Evolutionary conservation across 1,139 yeast species (phyloP), one percentile per base, ranked within the genome.

Genomic region (Geotrichum aggregatum): DNA sequence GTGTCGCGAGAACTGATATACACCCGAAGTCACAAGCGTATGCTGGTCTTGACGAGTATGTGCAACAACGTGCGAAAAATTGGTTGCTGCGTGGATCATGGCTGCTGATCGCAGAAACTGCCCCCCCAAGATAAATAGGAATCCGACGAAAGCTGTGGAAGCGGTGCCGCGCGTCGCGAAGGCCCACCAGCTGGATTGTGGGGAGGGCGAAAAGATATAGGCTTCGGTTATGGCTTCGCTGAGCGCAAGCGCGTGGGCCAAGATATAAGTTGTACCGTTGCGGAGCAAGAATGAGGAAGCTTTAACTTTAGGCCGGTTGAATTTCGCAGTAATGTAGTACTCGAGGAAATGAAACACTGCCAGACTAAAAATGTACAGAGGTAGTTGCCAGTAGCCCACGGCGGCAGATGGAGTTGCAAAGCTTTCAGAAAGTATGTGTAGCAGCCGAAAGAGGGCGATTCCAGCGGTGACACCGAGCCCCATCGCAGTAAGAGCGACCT

Each of bases 11-110:
- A 70, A 58, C 1, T 73, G 56, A 67, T 92, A 92, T 2, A 92
- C 72, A 0, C 98, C 98, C 6, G 70, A 60, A 0, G 87, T 86
- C 10, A 92, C 82, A 44, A 92, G 72, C 18, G 61, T 69, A 64
- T 92, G 98, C 49, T 77, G 76, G 0, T 69, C 62, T 31, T 72
- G 68, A 54, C 76, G 82, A 28, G 71, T 65, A 3, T 77, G 67
- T 52, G 83, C 89, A 1, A 94, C 77, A 44, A 82, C 71, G 68
- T 94, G 98, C 52, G 88, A 85, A 69, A 92, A 94, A n/a, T 94
- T 87, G 52, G 78, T 77, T 1, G 87, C 84, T 0, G 98, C 97
- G 0, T 92, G 86, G 57, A 78, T 76, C 98, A 92, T 92, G 2
- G 97, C 92, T 44, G 75, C 53, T 0, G 92, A 76, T 49, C 98